Conservation (phyloP, 331 rosid genomes). For the Dryas integrifolia region DNA sequence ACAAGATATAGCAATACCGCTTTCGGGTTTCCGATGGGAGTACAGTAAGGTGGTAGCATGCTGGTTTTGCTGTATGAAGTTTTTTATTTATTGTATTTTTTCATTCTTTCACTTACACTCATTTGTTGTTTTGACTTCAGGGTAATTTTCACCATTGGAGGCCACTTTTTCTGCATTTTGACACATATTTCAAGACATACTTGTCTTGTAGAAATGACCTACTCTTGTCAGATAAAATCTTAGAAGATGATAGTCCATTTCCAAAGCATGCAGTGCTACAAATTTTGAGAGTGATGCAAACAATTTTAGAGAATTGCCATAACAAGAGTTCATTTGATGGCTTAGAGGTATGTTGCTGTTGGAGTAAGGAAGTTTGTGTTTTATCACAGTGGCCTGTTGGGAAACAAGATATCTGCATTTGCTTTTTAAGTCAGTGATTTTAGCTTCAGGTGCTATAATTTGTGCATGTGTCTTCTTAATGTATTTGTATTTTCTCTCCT, state of each 20-base stretch:
- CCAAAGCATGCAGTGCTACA: conserved; percentile 89
- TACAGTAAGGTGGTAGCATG: conserved; percentile 67
- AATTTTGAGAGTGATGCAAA: conserved; percentile 92
- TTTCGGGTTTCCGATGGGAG: conserved; percentile 96
- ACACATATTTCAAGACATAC: conserved; percentile 90
- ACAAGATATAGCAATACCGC: conserved; percentile 92
- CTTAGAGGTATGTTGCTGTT: conserved; percentile 68
- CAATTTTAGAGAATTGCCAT: conserved; percentile 85
- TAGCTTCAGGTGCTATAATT: conserved; percentile 10
- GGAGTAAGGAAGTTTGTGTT: not conserved
- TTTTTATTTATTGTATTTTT: conserved; percentile 3
- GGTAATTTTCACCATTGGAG: conserved; percentile 99
- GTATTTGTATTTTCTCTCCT: conserved; percentile 16
- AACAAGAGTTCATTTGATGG: conserved; percentile 95
- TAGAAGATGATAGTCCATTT: conserved; percentile 80
- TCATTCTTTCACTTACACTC: conserved; percentile 19
- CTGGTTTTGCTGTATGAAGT: conserved; percentile 14
- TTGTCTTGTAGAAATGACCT: conserved; percentile 84
- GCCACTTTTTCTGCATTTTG: conserved; percentile 88
- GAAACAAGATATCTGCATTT: conserved; percentile 2
- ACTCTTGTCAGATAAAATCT: conserved; percentile 69
- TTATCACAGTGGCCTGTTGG: not conserved
- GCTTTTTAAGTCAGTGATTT: not conserved
- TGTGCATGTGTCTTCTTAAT: conserved; percentile 4
- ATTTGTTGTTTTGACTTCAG: conserved; percentile 43